Percentiles rank a stretch among this genome's conserved stretches.
These are phyloP conservation scores for Penicillium sp. DNA, from an alignment of 2,329 filamentous ascomycete genomes.

Conservation along the genomic window DNA sequence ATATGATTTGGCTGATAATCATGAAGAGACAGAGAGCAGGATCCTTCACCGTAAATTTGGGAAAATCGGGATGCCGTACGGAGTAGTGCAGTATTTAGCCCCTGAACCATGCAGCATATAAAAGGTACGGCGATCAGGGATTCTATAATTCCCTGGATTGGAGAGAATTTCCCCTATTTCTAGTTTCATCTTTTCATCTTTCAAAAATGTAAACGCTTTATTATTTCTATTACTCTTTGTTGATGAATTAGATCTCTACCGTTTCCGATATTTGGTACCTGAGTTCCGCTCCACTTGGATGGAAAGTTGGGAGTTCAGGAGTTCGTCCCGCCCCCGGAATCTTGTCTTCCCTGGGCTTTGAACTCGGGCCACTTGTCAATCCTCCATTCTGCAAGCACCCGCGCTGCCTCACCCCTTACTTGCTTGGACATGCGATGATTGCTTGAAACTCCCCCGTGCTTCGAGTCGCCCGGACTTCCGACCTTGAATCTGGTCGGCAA, in stretches of 20 bases:
- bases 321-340: conserved; percentile 20
- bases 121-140: background rate
- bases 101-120: background rate
- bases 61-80: background rate
- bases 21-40: background rate
- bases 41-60: background rate
- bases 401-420: conserved; percentile 7
- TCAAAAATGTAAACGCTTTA: background rate
- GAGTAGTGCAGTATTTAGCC: background rate
- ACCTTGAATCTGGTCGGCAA: background rate
- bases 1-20: background rate
- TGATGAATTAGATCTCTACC: background rate
- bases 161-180: conserved; percentile 5
- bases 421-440: conserved; percentile 16
- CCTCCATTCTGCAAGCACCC: conserved; percentile 1
- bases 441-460: conserved; percentile 7
- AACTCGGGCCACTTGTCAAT: conserved; percentile 2
- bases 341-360: background rate
- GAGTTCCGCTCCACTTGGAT: conserved; percentile 5
- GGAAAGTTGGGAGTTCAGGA: conserved; percentile 15
- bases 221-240: too few species aligned
- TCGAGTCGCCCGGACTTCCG: conserved; percentile 1
- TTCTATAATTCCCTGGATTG: background rate
- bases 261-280: conserved; percentile 1
- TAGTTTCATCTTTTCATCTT: background rate